phyloP scores from a whole-genome alignment of 2,329 filamentous ascomycete genomes.

The Diaporthe eres region DNA sequence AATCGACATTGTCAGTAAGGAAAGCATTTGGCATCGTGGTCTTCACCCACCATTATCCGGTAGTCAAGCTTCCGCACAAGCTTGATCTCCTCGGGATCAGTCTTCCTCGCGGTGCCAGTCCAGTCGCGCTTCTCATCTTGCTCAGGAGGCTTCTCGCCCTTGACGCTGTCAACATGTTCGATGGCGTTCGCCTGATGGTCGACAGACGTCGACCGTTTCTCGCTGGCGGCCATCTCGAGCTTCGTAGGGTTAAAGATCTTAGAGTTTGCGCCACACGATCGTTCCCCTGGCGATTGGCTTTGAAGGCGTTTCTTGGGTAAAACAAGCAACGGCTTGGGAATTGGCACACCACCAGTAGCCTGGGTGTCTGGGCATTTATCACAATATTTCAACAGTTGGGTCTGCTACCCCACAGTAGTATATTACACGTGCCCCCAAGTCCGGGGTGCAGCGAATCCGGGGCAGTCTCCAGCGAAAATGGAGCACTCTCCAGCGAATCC shows the following conservation, averaged over 20 bases:
- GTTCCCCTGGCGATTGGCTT: not conserved
- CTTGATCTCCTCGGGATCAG: slow-evolving; percentile 52
- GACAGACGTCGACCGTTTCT: slow-evolving; percentile 3
- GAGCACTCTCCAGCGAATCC: not conserved
- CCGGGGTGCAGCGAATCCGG: slow-evolving; percentile 27
- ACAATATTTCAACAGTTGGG: not conserved
- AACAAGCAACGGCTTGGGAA: slow-evolving; percentile 6
- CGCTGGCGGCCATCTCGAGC: not conserved
- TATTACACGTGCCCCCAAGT: not conserved
- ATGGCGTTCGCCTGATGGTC: not conserved
- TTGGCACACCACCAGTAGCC: not conserved
- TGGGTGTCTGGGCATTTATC: slow-evolving; percentile 28
- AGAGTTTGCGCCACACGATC: not conserved
- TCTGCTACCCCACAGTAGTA: not conserved
- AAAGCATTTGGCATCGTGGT: not conserved
- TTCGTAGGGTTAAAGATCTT: not conserved
- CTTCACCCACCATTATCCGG: slow-evolving; percentile 49
- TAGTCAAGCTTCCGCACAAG: slow-evolving; percentile 55
- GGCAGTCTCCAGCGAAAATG: slow-evolving; percentile 4
- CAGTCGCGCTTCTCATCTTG: slow-evolving; percentile 26
- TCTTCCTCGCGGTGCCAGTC: slow-evolving; percentile 45
- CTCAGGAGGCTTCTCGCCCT: slow-evolving; percentile 2
- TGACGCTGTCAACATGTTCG: slow-evolving; percentile 7
- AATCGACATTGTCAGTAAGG: not conserved
- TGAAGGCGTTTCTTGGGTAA: not conserved